A percentile compares a stretch with the other conserved stretches of the same genome.
These are phyloP conservation scores for Wickerhamiella vanderwaltii DNA, from an alignment of 805 yeast species.

Conservation along the genomic window DNA sequence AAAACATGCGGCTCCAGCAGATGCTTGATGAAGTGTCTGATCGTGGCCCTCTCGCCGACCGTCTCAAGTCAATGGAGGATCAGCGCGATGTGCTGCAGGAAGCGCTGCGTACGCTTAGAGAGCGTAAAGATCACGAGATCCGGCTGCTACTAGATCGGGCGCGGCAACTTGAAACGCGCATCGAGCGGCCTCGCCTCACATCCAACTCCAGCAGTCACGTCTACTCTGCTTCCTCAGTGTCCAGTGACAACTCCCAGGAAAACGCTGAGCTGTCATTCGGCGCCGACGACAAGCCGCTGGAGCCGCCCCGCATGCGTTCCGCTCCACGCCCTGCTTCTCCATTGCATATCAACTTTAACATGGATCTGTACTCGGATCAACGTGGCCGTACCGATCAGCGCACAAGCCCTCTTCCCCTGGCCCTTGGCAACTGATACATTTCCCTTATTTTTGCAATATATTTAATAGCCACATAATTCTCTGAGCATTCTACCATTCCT, in stretches of 20 bases:
- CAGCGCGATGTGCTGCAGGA: constrained; percentile 32
- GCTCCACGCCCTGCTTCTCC: constrained; percentile 13
- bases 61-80: constrained; percentile 25
- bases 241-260: constrained; percentile 3
- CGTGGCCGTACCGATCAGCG: constrained; percentile 8
- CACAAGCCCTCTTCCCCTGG: constrained; percentile 13
- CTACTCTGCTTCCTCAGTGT: not conserved
- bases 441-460: not conserved
- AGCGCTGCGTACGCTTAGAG: constrained; percentile 31
- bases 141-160: constrained; percentile 23
- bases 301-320: constrained; percentile 12
- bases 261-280: not conserved
- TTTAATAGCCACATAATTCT: not conserved
- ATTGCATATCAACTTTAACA: constrained; percentile 13
- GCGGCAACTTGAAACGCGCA: constrained; percentile 22
- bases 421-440: constrained; percentile 5
- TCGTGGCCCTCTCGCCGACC: constrained; percentile 27
- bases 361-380: constrained; percentile 8
- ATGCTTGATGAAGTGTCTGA: constrained; percentile 25
- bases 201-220: constrained; percentile 1
- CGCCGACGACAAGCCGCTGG: constrained; percentile 11
- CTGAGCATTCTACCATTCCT: not conserved
- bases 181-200: constrained; percentile 16
- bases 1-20: constrained; percentile 24
- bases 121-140: constrained; percentile 30